Conservation (phyloP, 257 asterid species). For the Penstemon barbatus region DNA sequence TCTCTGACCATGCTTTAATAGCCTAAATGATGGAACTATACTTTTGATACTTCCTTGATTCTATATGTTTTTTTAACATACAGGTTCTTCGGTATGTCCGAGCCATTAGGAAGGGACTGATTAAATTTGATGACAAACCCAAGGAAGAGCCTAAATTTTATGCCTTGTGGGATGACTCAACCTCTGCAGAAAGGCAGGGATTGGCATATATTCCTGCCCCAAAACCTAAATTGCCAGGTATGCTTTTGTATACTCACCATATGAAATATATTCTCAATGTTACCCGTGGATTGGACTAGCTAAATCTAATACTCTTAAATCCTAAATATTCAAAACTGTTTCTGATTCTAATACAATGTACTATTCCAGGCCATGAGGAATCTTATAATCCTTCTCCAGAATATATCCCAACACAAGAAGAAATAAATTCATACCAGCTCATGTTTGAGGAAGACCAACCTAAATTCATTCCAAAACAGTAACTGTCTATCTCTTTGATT, state of each 20-base stretch:
- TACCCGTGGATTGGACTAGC: background rate
- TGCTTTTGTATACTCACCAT: constrained; percentile 13
- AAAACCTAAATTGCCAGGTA: constrained; percentile 86
- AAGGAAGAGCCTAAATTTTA: constrained; percentile 66
- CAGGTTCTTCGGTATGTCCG: constrained; percentile 78
- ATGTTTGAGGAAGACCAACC: constrained; percentile 97
- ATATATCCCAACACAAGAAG: constrained; percentile 90
- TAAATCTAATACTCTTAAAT: background rate
- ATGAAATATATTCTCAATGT: constrained; percentile 2
- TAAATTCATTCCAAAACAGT: constrained; percentile 85
- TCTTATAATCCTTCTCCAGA: constrained; percentile 90
- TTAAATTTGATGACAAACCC: constrained; percentile 75
- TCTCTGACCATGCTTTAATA: background rate
- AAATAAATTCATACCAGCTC: constrained; percentile 79
- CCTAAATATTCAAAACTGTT: background rate
- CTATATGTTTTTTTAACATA: constrained; percentile 12
- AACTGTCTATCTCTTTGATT: constrained; percentile 22
- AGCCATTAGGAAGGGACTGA: constrained; percentile 74
- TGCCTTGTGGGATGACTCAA: constrained; percentile 85
- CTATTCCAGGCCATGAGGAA: constrained; percentile 85
- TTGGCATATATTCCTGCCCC: constrained; percentile 94
- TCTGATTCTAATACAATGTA: constrained; percentile 23
- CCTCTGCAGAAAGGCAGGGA: constrained; percentile 70
- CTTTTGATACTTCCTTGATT: background rate
- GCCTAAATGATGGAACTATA: constrained; percentile 16